Evolutionary conservation across 306 rosid species (phyloP).

Genomic region (Betula pendula): DNA sequence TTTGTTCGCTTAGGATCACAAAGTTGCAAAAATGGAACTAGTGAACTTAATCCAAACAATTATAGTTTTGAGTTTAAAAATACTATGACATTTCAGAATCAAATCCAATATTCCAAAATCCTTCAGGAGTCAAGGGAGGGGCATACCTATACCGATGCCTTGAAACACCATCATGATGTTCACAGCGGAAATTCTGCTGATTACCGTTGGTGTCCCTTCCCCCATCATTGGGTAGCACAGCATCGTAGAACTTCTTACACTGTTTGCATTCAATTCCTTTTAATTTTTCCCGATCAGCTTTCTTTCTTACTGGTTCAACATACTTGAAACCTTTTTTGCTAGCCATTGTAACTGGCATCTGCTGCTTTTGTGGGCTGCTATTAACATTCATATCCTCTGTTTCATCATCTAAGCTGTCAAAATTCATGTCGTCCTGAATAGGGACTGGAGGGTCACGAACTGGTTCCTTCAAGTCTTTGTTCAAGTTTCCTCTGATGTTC

Average conservation of each 20-base stretch:
- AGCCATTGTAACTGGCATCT: conserved; percentile 38
- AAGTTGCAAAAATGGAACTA: conserved; percentile 2
- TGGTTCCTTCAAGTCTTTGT: conserved; percentile 44
- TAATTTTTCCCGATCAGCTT: conserved; percentile 83
- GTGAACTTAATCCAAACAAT: background rate
- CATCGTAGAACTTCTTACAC: conserved; percentile 87
- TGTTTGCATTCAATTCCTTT: conserved; percentile 95
- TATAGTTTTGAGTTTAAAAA: conserved; percentile 1
- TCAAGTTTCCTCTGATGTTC: conserved; percentile 64
- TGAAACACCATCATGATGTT: conserved; percentile 95
- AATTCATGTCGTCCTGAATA: conserved; percentile 35
- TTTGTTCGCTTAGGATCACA: conserved; percentile 19
- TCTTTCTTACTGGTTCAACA: conserved; percentile 86
- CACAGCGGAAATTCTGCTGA: conserved; percentile 65
- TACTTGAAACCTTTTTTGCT: conserved; percentile 65
- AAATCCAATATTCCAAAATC: conserved; percentile 98
- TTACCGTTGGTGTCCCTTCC: conserved; percentile 37
- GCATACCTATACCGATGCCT: conserved; percentile 88
- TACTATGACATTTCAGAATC: conserved; percentile 72
- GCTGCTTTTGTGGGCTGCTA: conserved; percentile 41
- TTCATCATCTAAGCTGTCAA: conserved; percentile 70
- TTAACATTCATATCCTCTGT: conserved; percentile 68
- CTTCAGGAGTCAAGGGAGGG: conserved; percentile 97
- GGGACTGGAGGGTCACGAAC: conserved; percentile 18
- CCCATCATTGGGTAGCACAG: conserved; percentile 69